These are phyloP conservation scores for Populus alba DNA, from an alignment of 345 rosid species.

Conservation along the genomic window DNA sequence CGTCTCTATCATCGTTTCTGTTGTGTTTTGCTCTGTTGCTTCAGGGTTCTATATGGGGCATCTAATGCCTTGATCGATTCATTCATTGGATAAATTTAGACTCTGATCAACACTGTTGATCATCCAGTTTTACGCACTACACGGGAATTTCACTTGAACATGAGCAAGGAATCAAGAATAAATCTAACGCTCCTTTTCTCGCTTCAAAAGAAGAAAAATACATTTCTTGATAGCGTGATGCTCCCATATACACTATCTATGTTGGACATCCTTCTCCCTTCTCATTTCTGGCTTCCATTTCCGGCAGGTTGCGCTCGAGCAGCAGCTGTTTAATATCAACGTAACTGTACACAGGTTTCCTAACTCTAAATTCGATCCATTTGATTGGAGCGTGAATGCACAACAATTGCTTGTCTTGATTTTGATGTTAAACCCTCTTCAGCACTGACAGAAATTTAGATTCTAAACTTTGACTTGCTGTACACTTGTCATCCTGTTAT, in stretches of 20 bases:
- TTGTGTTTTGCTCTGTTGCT: too few species aligned
- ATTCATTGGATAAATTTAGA: too few species aligned
- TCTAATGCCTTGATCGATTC: too few species aligned
- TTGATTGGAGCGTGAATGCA: neutral
- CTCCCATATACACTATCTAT: neutral
- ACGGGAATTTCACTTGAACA: too few species aligned
- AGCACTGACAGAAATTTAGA: neutral
- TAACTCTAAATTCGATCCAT: neutral
- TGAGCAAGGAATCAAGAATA: too few species aligned
- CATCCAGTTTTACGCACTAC: too few species aligned
- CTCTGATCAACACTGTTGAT: too few species aligned
- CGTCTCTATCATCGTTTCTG: too few species aligned
- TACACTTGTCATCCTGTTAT: neutral
- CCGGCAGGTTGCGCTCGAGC: neutral
- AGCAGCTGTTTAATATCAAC: neutral
- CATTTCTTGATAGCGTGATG: too few species aligned
- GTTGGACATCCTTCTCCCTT: neutral
- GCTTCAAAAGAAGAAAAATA: too few species aligned
- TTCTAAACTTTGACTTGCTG: constrained; percentile 1
- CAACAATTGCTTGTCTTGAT: neutral
- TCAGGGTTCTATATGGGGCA: too few species aligned
- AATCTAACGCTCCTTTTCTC: too few species aligned
- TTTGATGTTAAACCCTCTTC: neutral
- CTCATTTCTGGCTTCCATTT: neutral
- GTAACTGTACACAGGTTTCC: neutral